These are phyloP conservation scores for Rosa lucieae DNA, from an alignment of 306 rosid genomes.

Conservation along the genomic window DNA sequence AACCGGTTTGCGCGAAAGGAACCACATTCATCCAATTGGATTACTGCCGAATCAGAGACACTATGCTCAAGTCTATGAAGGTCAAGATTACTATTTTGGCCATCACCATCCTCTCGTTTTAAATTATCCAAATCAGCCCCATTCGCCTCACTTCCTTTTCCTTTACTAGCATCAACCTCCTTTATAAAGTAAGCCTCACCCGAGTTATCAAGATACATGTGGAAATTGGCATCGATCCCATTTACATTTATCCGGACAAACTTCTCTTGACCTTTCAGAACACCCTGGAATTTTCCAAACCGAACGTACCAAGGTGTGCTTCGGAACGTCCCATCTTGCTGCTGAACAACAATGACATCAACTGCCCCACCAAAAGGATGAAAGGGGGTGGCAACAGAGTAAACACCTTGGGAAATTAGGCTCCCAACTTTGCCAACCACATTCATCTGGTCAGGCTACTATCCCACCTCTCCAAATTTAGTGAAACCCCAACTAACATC, in stretches of 20 bases:
- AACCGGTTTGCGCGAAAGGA: conserved; percentile 28
- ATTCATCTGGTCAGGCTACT: conserved; percentile 56
- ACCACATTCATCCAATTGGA: conserved; percentile 33
- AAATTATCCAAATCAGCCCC: conserved; percentile 36
- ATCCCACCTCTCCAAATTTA: conserved; percentile 31
- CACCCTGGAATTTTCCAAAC: conserved; percentile 97
- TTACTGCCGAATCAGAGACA: conserved; percentile 56
- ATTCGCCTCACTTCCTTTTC: conserved; percentile 35
- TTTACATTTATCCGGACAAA: conserved; percentile 72
- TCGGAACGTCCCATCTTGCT: conserved; percentile 88
- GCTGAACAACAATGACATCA: conserved; percentile 93
- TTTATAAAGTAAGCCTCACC: conserved; percentile 91
- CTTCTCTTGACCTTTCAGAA: conserved; percentile 86
- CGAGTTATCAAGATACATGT: conserved; percentile 88
- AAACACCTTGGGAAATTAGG: conserved; percentile 82
- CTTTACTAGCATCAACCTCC: conserved; percentile 59
- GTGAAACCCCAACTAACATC: conserved; percentile 27
- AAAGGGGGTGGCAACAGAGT: conserved; percentile 93
- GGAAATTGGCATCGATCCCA: conserved; percentile 78
- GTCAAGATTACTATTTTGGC: conserved; percentile 21
- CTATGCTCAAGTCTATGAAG: conserved; percentile 59
- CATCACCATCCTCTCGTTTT: conserved; percentile 25
- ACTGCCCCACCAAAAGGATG: conserved; percentile 99
- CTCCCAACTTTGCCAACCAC: conserved; percentile 91
- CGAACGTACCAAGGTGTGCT: conserved; percentile 96